phyloP scores from a whole-genome alignment of 2,329 filamentous ascomycete genomes.

The Diaporthe vexans region DNA sequence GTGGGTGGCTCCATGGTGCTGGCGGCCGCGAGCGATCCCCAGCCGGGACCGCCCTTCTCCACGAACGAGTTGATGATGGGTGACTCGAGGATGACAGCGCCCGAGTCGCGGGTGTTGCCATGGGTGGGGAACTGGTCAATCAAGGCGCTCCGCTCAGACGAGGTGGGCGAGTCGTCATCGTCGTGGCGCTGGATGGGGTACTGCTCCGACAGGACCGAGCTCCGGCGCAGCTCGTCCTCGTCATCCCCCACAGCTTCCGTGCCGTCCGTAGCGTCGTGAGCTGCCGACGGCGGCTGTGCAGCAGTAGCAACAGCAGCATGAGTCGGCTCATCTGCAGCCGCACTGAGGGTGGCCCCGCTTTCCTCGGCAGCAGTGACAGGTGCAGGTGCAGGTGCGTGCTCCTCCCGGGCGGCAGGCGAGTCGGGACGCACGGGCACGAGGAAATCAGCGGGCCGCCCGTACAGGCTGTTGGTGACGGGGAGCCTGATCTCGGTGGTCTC shows the following conservation, averaged over 20 bases:
- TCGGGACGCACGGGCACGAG: slow-evolving; percentile 1
- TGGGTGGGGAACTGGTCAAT: slow-evolving; percentile 4
- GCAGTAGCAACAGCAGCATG: background rate
- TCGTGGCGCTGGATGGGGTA: slow-evolving; percentile 15
- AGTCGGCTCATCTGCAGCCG: background rate
- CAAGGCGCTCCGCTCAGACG: background rate
- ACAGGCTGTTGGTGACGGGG: slow-evolving; percentile 41
- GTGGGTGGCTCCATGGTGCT: background rate
- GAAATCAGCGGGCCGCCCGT: slow-evolving; percentile 17
- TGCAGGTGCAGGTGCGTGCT: slow-evolving; percentile 10
- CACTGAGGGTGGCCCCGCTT: background rate
- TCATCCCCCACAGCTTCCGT: background rate
- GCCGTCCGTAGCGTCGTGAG: background rate
- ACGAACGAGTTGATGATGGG: slow-evolving; percentile 20
- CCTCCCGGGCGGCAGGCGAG: background rate
- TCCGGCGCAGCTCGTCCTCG: background rate
- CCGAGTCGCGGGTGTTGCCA: slow-evolving; percentile 18
- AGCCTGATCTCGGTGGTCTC: slow-evolving; percentile 32
- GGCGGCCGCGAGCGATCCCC: slow-evolving; percentile 3
- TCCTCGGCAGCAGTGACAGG: background rate
- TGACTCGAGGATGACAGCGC: slow-evolving; percentile 30
- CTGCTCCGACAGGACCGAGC: slow-evolving; percentile 4
- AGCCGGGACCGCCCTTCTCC: slow-evolving; percentile 10
- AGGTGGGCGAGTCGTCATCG: background rate
- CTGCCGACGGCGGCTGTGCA: background rate